Percentiles rank a stretch among this genome's conserved stretches.
Evolutionary conservation across 2,329 filamentous ascomycete genomes (phyloP).

Genomic region (Cercospora sesami): DNA sequence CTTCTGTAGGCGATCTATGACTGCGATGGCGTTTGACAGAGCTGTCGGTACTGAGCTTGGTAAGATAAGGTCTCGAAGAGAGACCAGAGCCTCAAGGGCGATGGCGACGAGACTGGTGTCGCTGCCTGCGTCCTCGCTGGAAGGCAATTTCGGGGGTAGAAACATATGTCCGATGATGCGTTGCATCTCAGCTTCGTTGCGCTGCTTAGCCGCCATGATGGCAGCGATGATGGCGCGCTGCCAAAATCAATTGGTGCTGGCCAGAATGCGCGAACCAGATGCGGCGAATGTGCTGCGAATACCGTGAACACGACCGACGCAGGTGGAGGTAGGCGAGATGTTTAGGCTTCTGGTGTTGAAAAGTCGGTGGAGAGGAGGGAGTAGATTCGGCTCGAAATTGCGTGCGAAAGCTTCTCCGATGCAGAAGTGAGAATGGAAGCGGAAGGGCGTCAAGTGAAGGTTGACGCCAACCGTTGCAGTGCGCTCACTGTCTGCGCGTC

Average conservation of each 20-base stretch:
- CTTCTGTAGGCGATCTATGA: background rate
- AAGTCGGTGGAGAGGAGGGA: background rate
- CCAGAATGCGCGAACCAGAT: background rate
- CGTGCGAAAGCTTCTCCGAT: background rate
- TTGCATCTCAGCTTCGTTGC: constrained; percentile 11
- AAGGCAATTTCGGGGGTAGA: constrained; percentile 46
- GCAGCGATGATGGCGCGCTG: background rate
- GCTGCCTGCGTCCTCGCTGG: constrained; percentile 36
- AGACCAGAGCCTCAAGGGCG: constrained; percentile 17
- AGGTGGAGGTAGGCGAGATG: background rate
- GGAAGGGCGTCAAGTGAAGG: background rate
- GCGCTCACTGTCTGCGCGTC: background rate
- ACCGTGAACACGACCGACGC: background rate
- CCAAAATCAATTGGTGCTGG: background rate
- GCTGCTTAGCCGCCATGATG: background rate
- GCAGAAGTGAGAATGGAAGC: background rate
- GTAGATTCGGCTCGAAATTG: background rate
- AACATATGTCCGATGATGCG: constrained; percentile 45
- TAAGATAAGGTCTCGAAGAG: constrained; percentile 18
- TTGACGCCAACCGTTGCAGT: background rate
- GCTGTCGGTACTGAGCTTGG: constrained; percentile 26
- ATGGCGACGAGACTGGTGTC: constrained; percentile 3
- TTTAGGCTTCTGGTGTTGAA: background rate
- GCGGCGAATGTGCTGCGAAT: background rate
- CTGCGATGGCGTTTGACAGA: constrained; percentile 3